Percentiles rank a stretch among this genome's conserved stretches.
Evolutionary conservation across 371 early-diverging fungal species (phyloP).

Genomic region (Syncephalastrum sp.): DNA sequence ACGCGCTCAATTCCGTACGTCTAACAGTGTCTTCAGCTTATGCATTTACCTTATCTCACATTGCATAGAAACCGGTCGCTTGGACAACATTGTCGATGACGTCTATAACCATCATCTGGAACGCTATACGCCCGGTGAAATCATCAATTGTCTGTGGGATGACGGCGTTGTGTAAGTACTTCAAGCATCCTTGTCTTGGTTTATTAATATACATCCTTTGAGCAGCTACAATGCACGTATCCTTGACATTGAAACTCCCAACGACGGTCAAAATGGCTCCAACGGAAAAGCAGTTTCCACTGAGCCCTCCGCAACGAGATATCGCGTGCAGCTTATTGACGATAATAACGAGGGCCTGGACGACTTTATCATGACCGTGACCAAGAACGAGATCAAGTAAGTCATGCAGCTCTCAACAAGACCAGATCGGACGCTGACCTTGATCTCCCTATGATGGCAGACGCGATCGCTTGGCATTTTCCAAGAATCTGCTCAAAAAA

Average conservation of each 20-base stretch:
- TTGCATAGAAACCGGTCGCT: conserved; percentile 47
- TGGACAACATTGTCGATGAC: conserved; percentile 58
- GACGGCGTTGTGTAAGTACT: conserved; percentile 42
- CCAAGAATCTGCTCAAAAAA: conserved; percentile 69
- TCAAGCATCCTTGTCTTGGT: background rate
- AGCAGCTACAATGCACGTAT: conserved; percentile 40
- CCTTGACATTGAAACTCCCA: conserved; percentile 16
- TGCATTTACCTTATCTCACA: conserved; percentile 2
- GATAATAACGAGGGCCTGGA: conserved; percentile 37
- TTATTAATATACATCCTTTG: background rate
- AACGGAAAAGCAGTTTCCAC: conserved; percentile 8
- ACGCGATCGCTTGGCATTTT: conserved; percentile 67
- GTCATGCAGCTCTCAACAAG: background rate
- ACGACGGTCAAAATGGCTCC: conserved; percentile 8
- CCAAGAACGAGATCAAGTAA: conserved; percentile 35
- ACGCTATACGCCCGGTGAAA: conserved; percentile 46
- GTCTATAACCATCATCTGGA: conserved; percentile 44
- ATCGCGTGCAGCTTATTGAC: conserved; percentile 28
- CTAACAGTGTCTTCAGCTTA: background rate
- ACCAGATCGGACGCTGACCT: background rate
- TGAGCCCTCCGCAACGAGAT: background rate
- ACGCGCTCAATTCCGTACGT: conserved; percentile 72
- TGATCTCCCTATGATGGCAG: conserved; percentile 20
- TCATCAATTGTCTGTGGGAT: conserved; percentile 51
- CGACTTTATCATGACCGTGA: conserved; percentile 32